Conservation (phyloP, 83 land plant species). For the Diphasiastrum complanatum region DNA sequence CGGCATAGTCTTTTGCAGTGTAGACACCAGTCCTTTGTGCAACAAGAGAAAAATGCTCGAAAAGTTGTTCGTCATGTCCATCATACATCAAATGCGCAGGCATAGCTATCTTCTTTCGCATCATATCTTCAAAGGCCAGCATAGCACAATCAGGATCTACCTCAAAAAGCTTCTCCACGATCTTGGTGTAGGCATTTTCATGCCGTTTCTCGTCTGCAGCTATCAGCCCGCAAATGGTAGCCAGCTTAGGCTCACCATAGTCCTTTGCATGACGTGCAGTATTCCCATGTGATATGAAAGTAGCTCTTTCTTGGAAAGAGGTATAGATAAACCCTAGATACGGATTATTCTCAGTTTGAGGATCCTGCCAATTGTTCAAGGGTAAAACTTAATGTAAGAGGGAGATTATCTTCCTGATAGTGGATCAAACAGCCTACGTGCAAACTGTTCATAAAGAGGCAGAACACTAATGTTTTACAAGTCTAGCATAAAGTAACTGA, state of each 20-base stretch:
- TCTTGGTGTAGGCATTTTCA: slow-evolving; percentile 7
- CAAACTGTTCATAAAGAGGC: no score
- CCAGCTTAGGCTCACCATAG: slow-evolving; percentile 1
- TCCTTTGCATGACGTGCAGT: slow-evolving; percentile 9
- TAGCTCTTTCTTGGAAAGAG: slow-evolving; percentile 3
- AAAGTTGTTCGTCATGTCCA: not conserved
- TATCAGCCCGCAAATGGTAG: slow-evolving; percentile 1
- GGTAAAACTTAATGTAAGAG: no score
- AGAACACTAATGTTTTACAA: not conserved
- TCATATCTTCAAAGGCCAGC: slow-evolving; percentile 1
- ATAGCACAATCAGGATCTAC: slow-evolving; percentile 2
- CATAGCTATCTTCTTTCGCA: slow-evolving; percentile 2
- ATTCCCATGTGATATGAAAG: slow-evolving; percentile 4
- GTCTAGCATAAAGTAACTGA: not conserved
- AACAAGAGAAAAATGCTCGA: not conserved
- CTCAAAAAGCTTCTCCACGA: slow-evolving; percentile 12
- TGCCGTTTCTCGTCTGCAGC: slow-evolving; percentile 10
- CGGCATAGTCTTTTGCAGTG: slow-evolving; percentile 5
- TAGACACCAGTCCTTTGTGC: slow-evolving; percentile 7
- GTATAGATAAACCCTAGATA: slow-evolving; percentile 7
- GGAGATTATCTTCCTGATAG: no score
- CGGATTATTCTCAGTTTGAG: slow-evolving; percentile 7
- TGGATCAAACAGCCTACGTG: no score
- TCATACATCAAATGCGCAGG: slow-evolving; percentile 7
- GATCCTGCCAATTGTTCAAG: no score